Conservation (phyloP, 257 asterid genomes). For the Forsythia viridissima region DNA sequence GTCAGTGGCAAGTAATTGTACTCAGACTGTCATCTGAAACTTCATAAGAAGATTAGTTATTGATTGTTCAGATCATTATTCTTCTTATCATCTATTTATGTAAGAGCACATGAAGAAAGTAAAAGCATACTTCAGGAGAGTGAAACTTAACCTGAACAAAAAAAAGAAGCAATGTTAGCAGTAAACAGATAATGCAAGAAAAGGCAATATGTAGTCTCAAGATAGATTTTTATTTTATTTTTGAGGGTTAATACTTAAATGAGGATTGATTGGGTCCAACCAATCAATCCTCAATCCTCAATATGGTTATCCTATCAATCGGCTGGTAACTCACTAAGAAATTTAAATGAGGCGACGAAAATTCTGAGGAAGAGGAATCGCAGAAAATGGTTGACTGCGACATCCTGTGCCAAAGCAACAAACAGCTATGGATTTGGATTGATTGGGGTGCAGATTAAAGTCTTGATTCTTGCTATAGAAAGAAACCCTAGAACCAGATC, state of each 20-base stretch:
- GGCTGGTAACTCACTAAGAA: no score
- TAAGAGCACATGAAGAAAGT: not conserved
- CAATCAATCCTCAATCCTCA: no score
- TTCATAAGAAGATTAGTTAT: not conserved
- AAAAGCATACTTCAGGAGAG: not conserved
- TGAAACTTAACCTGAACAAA: not conserved
- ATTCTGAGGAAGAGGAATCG: no score
- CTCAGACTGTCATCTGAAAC: not conserved
- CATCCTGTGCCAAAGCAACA: no score
- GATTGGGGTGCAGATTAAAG: no score
- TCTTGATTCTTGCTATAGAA: no score
- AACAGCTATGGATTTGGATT: no score
- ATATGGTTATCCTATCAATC: no score
- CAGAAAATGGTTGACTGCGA: no score
- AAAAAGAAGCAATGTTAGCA: not conserved
- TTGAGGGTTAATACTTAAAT: constrained; percentile 1
- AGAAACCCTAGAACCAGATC: no score
- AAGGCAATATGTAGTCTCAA: constrained; percentile 2
- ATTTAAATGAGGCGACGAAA: no score
- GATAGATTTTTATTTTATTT: constrained; percentile 19
- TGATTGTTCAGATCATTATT: not conserved
- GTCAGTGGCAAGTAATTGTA: not conserved
- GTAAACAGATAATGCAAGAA: not conserved
- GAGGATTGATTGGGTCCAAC: no score
- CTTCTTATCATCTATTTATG: not conserved